Evolutionary conservation across 441 rosid genomes (phyloP).

Genomic region (Theobroma grandiflorum): DNA sequence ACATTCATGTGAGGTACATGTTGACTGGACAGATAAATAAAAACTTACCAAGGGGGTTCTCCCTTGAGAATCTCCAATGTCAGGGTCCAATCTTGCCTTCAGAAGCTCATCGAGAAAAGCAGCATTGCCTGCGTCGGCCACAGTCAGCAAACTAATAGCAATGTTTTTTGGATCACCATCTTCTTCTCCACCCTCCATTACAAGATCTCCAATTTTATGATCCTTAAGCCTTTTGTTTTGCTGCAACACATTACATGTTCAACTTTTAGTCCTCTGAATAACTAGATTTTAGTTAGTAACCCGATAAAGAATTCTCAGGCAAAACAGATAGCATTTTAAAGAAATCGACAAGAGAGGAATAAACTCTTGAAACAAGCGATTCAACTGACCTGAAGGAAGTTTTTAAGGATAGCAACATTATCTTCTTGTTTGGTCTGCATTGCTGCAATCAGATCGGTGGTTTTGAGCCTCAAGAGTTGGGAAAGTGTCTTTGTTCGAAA

Average conservation of each 20-base stretch:
- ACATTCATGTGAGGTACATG: not conserved
- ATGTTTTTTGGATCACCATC: constrained; percentile 49
- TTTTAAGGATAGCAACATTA: constrained; percentile 66
- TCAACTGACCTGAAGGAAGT: constrained; percentile 65
- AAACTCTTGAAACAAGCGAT: not conserved
- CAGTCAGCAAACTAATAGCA: constrained; percentile 62
- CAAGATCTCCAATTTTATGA: constrained; percentile 52
- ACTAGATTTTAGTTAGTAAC: not conserved
- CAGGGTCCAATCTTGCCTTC: constrained; percentile 76
- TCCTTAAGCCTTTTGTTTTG: constrained; percentile 66
- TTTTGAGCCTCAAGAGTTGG: constrained; percentile 78
- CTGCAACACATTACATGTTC: constrained; percentile 40
- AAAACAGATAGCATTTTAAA: not conserved
- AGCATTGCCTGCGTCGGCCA: constrained; percentile 79
- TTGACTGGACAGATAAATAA: not conserved
- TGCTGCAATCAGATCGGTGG: constrained; percentile 63
- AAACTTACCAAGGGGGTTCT: constrained; percentile 79
- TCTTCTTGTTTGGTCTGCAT: constrained; percentile 75
- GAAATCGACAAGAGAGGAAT: not conserved
- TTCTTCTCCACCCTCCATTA: constrained; percentile 50
- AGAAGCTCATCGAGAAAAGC: constrained; percentile 88
- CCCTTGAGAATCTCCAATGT: constrained; percentile 70
- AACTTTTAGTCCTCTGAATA: not conserved
- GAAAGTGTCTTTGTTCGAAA: constrained; percentile 81
- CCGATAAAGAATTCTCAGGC: not conserved